Base-by-base conservation (phyloP, 1,284 basidiomycete species). In the Ustilago nuda region DNA sequence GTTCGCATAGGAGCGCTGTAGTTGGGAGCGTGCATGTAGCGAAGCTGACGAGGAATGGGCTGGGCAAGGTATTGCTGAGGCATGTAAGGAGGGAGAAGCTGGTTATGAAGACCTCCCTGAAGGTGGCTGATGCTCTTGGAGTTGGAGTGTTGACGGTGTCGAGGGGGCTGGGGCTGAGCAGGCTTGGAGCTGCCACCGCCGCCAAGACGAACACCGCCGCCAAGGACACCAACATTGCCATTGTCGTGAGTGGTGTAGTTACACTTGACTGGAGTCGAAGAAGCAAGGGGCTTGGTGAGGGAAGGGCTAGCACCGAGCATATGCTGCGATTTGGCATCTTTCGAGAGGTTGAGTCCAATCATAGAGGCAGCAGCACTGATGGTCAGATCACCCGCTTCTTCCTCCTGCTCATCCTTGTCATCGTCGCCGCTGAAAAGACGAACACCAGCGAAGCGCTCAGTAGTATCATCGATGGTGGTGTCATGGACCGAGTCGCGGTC, bases 141-240 rank as follows among this genome's bases (percentile, higher is more conserved):
- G 39, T 43, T 56, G 32, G 62, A 39, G 32, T 76, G 74, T 52
- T 77, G 74, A 39, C 66, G 66, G 37, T 64, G 58, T n/a, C 74
- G 60, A 1, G 51, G 56, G 1, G 57, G 48, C 12, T 56, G 58
- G 13, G 45, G 8, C 35, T 55, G 41, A 17, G 43, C 17, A 58
- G 36, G 11, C 8, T 41, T 33, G 5, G 52, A 4, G 23, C 43
- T 45, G n/a, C 32, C 27, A 23, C 74, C 77, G 32, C 74, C 77
- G 32, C 80, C 80, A 8, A 82, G 66, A 23, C 71, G 63, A 8
- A 82, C 79, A 27, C 81, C 81, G 23, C 81, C 81, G 35, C 81
- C 81, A 23, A 82, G 61, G 3, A 82, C 81, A 15, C 80, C 80
- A 30, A 82, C 81, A 32, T 82, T 82, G 61, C 81, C 81, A 39